These are phyloP conservation scores for Davidsoniella neocaledoniae DNA, from an alignment of 2,329 filamentous ascomycete species.

Conservation along the genomic window DNA sequence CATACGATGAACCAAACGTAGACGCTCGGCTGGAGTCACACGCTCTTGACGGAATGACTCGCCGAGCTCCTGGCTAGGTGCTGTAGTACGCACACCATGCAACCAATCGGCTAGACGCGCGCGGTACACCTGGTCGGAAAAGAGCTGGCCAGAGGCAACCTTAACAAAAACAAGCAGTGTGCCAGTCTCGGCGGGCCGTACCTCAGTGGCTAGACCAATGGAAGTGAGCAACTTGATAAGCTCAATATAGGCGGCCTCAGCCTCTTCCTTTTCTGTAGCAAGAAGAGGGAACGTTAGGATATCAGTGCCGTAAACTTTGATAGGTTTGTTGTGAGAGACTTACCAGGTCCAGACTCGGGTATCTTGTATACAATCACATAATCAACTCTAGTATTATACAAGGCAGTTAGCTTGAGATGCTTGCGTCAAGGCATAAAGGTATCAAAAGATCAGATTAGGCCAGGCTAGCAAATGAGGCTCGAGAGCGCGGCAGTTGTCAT, in stretches of 20 bases:
- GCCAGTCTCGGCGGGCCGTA: constrained; percentile 58
- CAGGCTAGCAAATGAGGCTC: background rate
- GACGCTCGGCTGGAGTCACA: constrained; percentile 71
- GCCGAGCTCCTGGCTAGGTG: constrained; percentile 57
- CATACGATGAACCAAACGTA: constrained; percentile 75
- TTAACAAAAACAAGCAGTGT: constrained; percentile 73
- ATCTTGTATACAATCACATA: constrained; percentile 75
- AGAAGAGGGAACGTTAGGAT: background rate
- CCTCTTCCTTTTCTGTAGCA: constrained; percentile 31
- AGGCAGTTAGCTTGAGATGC: background rate
- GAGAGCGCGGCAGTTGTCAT: background rate
- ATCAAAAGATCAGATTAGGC: background rate
- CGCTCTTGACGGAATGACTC: constrained; percentile 55
- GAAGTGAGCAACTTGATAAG: constrained; percentile 58
- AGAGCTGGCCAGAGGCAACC: constrained; percentile 55
- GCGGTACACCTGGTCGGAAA: constrained; percentile 69
- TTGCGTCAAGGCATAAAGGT: background rate
- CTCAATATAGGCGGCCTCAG: constrained; percentile 59
- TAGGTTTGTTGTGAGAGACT: constrained; percentile 13
- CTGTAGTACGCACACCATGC: constrained; percentile 62
- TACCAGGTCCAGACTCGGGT: constrained; percentile 40
- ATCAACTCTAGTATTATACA: constrained; percentile 45
- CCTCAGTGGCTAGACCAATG: constrained; percentile 76
- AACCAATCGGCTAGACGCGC: constrained; percentile 88
- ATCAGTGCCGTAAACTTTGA: background rate